These are phyloP conservation scores for Hyaloscypha variabilis DNA, from an alignment of 495 filamentous ascomycete genomes.

Conservation along the genomic window DNA sequence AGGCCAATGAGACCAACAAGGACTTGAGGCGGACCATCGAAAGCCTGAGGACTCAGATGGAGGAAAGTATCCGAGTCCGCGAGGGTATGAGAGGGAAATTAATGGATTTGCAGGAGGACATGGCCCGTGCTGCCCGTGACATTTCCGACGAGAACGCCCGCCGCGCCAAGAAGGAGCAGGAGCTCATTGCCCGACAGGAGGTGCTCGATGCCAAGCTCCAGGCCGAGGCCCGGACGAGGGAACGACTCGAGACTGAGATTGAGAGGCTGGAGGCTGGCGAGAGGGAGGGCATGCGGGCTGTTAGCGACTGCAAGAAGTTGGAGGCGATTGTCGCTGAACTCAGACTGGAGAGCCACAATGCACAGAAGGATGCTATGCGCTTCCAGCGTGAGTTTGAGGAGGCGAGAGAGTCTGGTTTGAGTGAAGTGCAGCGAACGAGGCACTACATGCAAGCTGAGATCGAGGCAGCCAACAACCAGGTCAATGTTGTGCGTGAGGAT, in stretches of 20 bases:
- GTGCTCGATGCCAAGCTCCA: slow-evolving; percentile 76
- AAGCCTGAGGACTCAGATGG: slow-evolving; percentile 58
- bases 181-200: slow-evolving; percentile 73
- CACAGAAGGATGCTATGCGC: slow-evolving; percentile 65
- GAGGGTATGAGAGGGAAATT: slow-evolving; percentile 80
- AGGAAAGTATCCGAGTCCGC: slow-evolving; percentile 80
- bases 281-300: slow-evolving; percentile 63
- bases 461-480: slow-evolving; percentile 78
- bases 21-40: slow-evolving; percentile 37
- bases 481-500: slow-evolving; percentile 76
- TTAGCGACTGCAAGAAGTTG: slow-evolving; percentile 60
- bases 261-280: slow-evolving; percentile 75
- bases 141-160: slow-evolving; percentile 78
- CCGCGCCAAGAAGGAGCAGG: slow-evolving; percentile 72
- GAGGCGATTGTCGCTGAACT: slow-evolving; percentile 66
- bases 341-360: slow-evolving; percentile 67
- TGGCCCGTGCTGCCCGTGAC: slow-evolving; percentile 74
- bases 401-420: slow-evolving; percentile 71
- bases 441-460: slow-evolving; percentile 79
- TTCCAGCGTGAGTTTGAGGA: slow-evolving; percentile 83
- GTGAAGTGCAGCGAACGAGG: slow-evolving; percentile 78
- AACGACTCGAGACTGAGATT: slow-evolving; percentile 80
- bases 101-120: slow-evolving; percentile 79
- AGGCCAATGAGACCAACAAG: slow-evolving; percentile 56
- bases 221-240: slow-evolving; percentile 73